phyloP scores from a whole-genome alignment of 495 filamentous ascomycete genomes.

The Penicillium flavigenum region DNA sequence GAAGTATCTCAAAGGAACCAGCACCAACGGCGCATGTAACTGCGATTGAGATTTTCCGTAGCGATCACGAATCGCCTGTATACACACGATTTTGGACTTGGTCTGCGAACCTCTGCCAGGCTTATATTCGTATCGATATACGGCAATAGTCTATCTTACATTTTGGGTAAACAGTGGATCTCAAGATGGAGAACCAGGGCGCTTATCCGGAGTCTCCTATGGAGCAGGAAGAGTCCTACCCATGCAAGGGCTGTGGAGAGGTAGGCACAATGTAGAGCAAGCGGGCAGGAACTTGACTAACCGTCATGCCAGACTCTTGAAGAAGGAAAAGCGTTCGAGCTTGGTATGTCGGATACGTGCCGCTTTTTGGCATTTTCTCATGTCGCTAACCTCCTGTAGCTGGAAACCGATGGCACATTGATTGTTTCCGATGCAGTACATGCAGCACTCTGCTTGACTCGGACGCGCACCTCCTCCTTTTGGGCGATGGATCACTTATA shows the following conservation, averaged over 20 bases:
- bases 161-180: slow-evolving; percentile 11
- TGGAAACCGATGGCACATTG: slow-evolving; percentile 98
- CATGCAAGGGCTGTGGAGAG: slow-evolving; percentile 98
- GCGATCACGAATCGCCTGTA: slow-evolving; percentile 10
- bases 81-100: background rate
- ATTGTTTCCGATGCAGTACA: slow-evolving; percentile 98
- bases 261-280: slow-evolving; percentile 50
- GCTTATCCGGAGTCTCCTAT: slow-evolving; percentile 76
- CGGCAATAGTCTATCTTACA: slow-evolving; percentile 4
- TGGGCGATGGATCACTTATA: slow-evolving; percentile 96
- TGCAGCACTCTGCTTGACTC: slow-evolving; percentile 95
- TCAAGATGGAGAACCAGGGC: slow-evolving; percentile 43
- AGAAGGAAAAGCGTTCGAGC: slow-evolving; percentile 97
- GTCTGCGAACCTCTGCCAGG: slow-evolving; percentile 2
- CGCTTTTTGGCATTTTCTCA: slow-evolving; percentile 8
- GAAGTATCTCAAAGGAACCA: background rate
- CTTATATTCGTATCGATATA: background rate
- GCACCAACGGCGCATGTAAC: slow-evolving; percentile 6
- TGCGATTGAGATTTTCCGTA: background rate
- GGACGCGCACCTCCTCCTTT: slow-evolving; percentile 93
- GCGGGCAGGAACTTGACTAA: slow-evolving; percentile 14
- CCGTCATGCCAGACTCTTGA: slow-evolving; percentile 72
- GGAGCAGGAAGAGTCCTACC: slow-evolving; percentile 86
- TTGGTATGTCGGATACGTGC: slow-evolving; percentile 63
- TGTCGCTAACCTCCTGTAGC: slow-evolving; percentile 52